phyloP scores from a whole-genome alignment of 768 basidiomycete species.

The Albatrellus ellisii region DNA sequence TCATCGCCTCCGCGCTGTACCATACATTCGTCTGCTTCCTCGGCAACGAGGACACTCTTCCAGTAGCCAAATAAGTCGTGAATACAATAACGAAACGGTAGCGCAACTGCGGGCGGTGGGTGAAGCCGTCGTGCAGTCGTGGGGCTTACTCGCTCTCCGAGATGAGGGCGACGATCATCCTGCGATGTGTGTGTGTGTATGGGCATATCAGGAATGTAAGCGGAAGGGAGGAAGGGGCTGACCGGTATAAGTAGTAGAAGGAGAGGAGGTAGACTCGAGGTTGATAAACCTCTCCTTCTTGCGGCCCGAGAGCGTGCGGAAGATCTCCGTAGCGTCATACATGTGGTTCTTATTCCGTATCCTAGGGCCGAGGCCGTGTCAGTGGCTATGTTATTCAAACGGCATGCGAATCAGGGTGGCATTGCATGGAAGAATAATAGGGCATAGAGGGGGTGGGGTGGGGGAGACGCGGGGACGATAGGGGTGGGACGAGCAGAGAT shows the following conservation, averaged over 20 bases:
- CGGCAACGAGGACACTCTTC: too few species aligned
- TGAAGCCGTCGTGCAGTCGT: too few species aligned
- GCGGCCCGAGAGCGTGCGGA: slow-evolving; percentile 83
- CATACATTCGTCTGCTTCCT: too few species aligned
- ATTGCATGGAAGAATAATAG: too few species aligned
- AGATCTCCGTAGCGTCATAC: slow-evolving; percentile 99
- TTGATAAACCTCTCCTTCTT: slow-evolving; percentile 96
- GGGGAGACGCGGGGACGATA: too few species aligned
- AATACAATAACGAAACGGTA: too few species aligned
- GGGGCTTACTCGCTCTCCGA: slow-evolving; percentile 26
- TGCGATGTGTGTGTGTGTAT: slow-evolving; percentile 12
- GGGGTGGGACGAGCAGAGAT: too few species aligned
- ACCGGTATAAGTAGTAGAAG: slow-evolving; percentile 87
- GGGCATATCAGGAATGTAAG: background rate
- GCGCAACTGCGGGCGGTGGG: background rate
- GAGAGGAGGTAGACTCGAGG: slow-evolving; percentile 84
- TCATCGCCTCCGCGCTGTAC: too few species aligned
- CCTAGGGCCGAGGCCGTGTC: too few species aligned
- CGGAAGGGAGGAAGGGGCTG: slow-evolving; percentile 17
- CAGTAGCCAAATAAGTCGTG: too few species aligned
- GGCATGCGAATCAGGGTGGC: background rate
- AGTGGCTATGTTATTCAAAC: background rate
- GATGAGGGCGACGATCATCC: slow-evolving; percentile 42
- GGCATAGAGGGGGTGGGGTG: too few species aligned
- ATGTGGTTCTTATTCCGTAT: slow-evolving; percentile 90